A percentile compares a stretch with the other conserved stretches of the same genome.
These are phyloP conservation scores for Emericellopsis atlantica DNA, from an alignment of 2,329 filamentous ascomycete species.

Conservation along the genomic window DNA sequence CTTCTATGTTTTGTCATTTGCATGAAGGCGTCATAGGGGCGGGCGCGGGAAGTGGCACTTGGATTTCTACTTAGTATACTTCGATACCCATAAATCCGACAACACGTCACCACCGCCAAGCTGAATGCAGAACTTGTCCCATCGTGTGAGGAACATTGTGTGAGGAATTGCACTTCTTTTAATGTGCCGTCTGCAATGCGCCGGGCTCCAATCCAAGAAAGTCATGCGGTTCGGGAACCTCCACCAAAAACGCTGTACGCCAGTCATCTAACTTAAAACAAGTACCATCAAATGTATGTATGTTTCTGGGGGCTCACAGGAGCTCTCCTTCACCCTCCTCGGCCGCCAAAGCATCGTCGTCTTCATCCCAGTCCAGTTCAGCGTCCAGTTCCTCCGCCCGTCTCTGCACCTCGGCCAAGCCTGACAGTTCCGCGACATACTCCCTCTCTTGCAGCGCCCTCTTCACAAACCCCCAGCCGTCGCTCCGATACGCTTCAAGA, in stretches of 20 bases:
- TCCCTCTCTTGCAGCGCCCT: slow-evolving; percentile 61
- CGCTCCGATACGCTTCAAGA: slow-evolving; percentile 50
- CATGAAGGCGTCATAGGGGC: too few species aligned
- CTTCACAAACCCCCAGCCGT: slow-evolving; percentile 69
- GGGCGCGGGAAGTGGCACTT: background rate
- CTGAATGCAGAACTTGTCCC: background rate
- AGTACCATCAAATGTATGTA: background rate
- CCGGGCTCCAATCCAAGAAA: too few species aligned
- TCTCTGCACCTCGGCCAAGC: slow-evolving; percentile 59
- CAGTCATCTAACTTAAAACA: background rate
- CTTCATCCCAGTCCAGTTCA: slow-evolving; percentile 49
- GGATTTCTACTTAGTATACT: background rate
- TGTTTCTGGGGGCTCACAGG: slow-evolving; percentile 12
- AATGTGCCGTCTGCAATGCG: too few species aligned
- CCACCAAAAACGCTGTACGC: background rate
- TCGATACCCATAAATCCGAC: slow-evolving; percentile 1
- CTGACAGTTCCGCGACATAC: slow-evolving; percentile 66
- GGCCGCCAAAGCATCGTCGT: slow-evolving; percentile 33
- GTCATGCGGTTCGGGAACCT: too few species aligned
- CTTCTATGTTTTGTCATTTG: background rate
- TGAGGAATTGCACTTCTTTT: too few species aligned
- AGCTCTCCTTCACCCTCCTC: slow-evolving; percentile 44
- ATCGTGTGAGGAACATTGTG: background rate
- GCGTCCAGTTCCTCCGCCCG: slow-evolving; percentile 36
- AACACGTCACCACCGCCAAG: background rate